Base-by-base conservation (phyloP, 192 early-diverging fungal genomes). In the Entrophospora sp. region DNA sequence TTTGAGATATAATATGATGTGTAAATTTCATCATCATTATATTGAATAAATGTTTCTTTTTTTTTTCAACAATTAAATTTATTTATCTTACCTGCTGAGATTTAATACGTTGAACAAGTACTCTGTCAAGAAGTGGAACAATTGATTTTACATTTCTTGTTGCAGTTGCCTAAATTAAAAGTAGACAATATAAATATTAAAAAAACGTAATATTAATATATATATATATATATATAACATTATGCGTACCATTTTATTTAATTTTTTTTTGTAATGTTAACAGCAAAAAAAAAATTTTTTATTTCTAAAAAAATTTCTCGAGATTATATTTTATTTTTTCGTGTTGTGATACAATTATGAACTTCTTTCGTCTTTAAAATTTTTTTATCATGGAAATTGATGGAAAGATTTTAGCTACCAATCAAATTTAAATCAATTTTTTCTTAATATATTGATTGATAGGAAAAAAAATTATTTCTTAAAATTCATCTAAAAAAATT, bases 71-170 rank as follows among this genome's bases (percentile, higher is more conserved):
- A 31, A 43, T 5, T 18, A 35, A 3, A 16, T 35, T 37, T 64
- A 8, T 24, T 60, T 40, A 38, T 49, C 25, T 31, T 78, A 90
- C 89, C 81, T 91, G 85, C 51, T 82, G 79, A 40, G 96, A 87
- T 85, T 99, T 98, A 75, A 98, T 75, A 64, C 95, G 91, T 82
- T 98, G 89, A 64, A 99, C 84, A 38, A 99, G 88, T 55, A 99
- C 93, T 61, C 97, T 91, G 85, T 98, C 96, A 69, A 97, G 88
- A 72, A 98, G 88, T 56, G 97, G 97, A 57, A 97, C 82, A 73
- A 99, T 92, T 62, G 87, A 85, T 85, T 92, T 94, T 66, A 83
- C 72, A 46, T 66, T 66, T 44, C 66, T 78, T 14, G 25, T 52
- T 42, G 69, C 40, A 64, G 58, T 67, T 58, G 65, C 46, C 74